Percentiles rank a stretch among this genome's conserved stretches.
phyloP scores from a whole-genome alignment of 106 monocot species.

The Allium sativum region DNA sequence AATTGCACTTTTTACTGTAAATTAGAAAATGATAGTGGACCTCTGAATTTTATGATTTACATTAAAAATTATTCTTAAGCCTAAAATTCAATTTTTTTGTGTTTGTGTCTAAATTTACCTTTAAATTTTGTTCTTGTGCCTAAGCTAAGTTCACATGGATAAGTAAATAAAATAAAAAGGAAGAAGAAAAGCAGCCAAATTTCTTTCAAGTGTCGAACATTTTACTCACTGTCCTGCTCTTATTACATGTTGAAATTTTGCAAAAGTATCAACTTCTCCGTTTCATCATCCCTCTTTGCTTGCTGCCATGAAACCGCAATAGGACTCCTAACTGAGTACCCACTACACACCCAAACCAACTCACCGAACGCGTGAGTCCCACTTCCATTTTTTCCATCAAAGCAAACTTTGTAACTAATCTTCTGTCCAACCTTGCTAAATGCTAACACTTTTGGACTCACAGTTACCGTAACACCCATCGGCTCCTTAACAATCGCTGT shows the following conservation, averaged over 20 bases:
- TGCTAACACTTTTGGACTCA: slow-evolving; percentile 13
- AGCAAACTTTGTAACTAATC: slow-evolving; percentile 21
- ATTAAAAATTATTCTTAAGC: too few relatives aligned
- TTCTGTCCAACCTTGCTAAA: slow-evolving; percentile 25
- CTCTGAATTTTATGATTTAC: too few relatives aligned
- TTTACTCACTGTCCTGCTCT: too few relatives aligned
- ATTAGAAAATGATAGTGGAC: too few relatives aligned
- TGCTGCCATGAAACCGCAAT: slow-evolving; percentile 36
- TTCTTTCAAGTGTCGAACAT: too few relatives aligned
- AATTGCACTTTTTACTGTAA: too few relatives aligned
- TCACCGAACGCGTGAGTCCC: slow-evolving; percentile 12
- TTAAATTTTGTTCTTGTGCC: too few relatives aligned
- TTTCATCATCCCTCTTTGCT: background rate
- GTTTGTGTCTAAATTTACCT: too few relatives aligned
- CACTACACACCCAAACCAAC: slow-evolving; percentile 28
- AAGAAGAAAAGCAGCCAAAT: too few relatives aligned
- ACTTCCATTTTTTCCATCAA: slow-evolving; percentile 2
- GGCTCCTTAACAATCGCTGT: slow-evolving; percentile 18
- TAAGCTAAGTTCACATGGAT: too few relatives aligned
- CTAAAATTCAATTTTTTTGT: too few relatives aligned
- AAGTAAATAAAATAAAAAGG: too few relatives aligned
- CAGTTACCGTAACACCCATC: slow-evolving; percentile 14
- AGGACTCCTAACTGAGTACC: slow-evolving; percentile 24
- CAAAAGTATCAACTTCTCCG: background rate
- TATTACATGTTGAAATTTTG: background rate